phyloP scores from a whole-genome alignment of 2,329 filamentous ascomycete species.

The Diaporthe sp. region DNA sequence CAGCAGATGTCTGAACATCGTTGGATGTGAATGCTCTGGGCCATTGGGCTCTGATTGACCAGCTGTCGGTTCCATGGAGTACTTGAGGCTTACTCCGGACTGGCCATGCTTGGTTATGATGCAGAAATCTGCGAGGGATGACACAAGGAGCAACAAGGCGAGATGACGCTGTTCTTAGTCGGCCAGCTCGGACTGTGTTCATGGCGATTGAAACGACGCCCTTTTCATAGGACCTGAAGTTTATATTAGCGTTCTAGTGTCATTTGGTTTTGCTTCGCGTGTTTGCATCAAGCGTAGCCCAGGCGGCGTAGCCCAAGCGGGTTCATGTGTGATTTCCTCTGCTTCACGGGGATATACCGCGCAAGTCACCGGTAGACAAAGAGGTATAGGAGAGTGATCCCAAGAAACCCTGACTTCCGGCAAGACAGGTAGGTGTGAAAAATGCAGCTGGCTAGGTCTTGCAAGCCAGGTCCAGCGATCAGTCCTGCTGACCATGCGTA shows the following conservation, averaged over 20 bases:
- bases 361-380: not conserved
- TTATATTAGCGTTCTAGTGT: not conserved
- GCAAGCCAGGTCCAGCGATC: not conserved
- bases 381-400: not conserved
- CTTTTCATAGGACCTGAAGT: not conserved
- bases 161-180: slow-evolving; percentile 3
- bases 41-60: not conserved
- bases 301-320: not conserved
- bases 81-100: not conserved
- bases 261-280: not conserved
- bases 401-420: not conserved
- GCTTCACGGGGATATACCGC: not conserved
- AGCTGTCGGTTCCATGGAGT: not conserved
- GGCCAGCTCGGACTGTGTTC: slow-evolving; percentile 24
- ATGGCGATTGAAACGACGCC: not conserved
- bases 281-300: not conserved
- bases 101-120: not conserved
- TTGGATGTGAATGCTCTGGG: slow-evolving; percentile 28
- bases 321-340: no score
- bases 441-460: not conserved
- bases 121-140: not conserved
- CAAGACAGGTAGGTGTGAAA: not conserved
- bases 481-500: not conserved
- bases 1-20: slow-evolving; percentile 1
- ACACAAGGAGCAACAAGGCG: not conserved